These are phyloP conservation scores for Starmerella sirachaensis DNA, from an alignment of 805 yeast genomes.

Conservation along the genomic window DNA sequence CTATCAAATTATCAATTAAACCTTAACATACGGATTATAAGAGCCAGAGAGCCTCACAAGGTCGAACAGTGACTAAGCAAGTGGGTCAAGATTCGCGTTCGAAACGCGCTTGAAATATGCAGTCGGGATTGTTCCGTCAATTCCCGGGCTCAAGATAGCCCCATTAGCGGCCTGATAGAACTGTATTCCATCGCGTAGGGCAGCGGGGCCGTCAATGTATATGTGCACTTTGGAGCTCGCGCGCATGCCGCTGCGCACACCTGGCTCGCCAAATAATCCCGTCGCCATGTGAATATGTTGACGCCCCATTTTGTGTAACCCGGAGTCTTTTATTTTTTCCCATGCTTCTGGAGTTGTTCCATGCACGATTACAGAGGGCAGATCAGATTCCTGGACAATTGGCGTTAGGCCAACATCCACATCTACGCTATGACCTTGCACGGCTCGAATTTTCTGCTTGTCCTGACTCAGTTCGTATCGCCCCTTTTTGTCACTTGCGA, in stretches of 20 bases:
- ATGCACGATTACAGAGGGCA: conserved; percentile 56
- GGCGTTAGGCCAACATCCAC: conserved; percentile 35
- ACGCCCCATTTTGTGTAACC: conserved; percentile 57
- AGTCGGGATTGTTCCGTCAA: conserved; percentile 40
- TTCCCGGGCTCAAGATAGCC: conserved; percentile 59
- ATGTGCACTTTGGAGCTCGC: conserved; percentile 44
- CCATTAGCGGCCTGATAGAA: conserved; percentile 60
- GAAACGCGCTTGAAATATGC: conserved; percentile 35
- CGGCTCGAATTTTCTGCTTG: conserved; percentile 53
- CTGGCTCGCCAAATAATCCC: conserved; percentile 37
- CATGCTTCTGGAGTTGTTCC: conserved; percentile 56
- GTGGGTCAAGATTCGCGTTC: conserved; percentile 27
- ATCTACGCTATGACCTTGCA: conserved; percentile 77
- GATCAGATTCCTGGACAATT: conserved; percentile 29
- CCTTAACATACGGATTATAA: too few species aligned
- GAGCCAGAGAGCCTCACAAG: too few species aligned
- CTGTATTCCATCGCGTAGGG: conserved; percentile 35
- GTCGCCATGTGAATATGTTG: conserved; percentile 80
- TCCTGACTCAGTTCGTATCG: conserved; percentile 43
- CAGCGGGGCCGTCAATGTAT: conserved; percentile 44
- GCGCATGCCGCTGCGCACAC: conserved; percentile 65
- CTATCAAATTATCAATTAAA: too few species aligned
- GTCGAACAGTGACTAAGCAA: too few species aligned
- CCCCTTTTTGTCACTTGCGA: conserved; percentile 53
- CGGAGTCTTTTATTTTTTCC: conserved; percentile 40